Evolutionary conservation across 208 protist species (phyloP).

Genomic region (Polymyxa betae): DNA sequence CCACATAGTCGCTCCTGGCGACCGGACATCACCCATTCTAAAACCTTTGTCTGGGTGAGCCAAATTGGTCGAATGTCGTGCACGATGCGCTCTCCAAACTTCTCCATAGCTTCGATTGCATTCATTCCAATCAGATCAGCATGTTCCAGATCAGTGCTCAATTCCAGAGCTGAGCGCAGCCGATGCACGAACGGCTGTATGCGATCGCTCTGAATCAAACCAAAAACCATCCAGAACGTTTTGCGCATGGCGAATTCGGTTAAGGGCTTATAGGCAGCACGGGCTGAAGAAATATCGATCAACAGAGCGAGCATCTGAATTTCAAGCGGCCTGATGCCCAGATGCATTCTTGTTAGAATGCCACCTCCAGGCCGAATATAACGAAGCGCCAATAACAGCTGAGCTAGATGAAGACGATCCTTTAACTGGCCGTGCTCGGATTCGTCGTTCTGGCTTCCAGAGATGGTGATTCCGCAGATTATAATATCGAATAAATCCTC

Average conservation of each 20-base stretch:
- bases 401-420: constrained; percentile 3
- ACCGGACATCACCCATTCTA: constrained; percentile 28
- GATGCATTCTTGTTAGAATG: constrained; percentile 8
- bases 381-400: not conserved
- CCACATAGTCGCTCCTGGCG: not conserved
- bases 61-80: not conserved
- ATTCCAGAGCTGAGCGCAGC: not conserved
- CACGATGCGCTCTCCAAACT: not conserved
- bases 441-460: not conserved
- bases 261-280: not conserved
- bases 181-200: not conserved
- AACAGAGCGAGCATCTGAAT: constrained; percentile 25
- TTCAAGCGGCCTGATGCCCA: not conserved
- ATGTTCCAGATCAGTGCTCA: constrained; percentile 3
- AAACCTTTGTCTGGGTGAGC: not conserved
- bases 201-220: not conserved
- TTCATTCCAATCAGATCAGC: not conserved
- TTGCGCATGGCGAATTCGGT: constrained; percentile 57
- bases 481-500: not conserved
- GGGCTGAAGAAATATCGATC: not conserved
- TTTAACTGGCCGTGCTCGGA: constrained; percentile 16
- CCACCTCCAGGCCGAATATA: constrained; percentile 8
- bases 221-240: constrained; percentile 54
- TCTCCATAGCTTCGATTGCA: not conserved
- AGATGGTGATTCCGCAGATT: constrained; percentile 26